Conservation (phyloP, 2,329 filamentous ascomycete genomes). For the Neurospora sp. region DNA sequence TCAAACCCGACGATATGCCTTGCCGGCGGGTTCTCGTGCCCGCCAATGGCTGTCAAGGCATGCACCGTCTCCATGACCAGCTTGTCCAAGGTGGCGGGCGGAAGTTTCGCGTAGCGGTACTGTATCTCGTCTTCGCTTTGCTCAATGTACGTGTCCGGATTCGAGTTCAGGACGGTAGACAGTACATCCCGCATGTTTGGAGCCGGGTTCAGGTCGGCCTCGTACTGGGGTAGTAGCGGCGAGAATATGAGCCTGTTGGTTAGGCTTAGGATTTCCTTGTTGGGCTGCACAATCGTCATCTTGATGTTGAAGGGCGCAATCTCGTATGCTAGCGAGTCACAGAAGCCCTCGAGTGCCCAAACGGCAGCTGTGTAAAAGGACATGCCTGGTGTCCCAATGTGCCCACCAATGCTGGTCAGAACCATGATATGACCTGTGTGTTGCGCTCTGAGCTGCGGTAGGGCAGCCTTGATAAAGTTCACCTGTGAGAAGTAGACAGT, state of each 20-base stretch:
- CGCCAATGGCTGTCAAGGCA: slow-evolving; percentile 82
- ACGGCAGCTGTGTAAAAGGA: slow-evolving; percentile 85
- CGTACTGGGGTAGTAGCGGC: slow-evolving; percentile 58
- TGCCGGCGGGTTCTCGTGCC: slow-evolving; percentile 90
- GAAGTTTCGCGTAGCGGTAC: slow-evolving; percentile 65
- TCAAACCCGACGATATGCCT: slow-evolving; percentile 90
- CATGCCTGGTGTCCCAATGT: slow-evolving; percentile 86
- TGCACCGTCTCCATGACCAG: slow-evolving; percentile 84
- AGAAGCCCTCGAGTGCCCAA: slow-evolving; percentile 93
- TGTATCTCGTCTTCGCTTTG: slow-evolving; percentile 35
- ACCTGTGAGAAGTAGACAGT: slow-evolving; percentile 91
- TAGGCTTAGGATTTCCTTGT: slow-evolving; percentile 80
- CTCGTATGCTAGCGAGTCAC: slow-evolving; percentile 90
- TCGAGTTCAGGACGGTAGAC: slow-evolving; percentile 63
- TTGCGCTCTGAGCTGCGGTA: slow-evolving; percentile 70
- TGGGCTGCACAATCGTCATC: slow-evolving; percentile 90
- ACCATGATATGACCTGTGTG: slow-evolving; percentile 84
- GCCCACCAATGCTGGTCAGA: slow-evolving; percentile 80
- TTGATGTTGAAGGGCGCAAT: slow-evolving; percentile 95
- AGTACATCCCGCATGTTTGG: slow-evolving; percentile 79
- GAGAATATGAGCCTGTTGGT: slow-evolving; percentile 81
- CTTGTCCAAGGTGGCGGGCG: slow-evolving; percentile 55
- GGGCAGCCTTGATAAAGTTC: slow-evolving; percentile 83
- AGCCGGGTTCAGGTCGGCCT: slow-evolving; percentile 60
- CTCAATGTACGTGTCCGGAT: slow-evolving; percentile 53